Base-by-base conservation (phyloP, 106 monocot genomes). In the Acorus calamus region DNA sequence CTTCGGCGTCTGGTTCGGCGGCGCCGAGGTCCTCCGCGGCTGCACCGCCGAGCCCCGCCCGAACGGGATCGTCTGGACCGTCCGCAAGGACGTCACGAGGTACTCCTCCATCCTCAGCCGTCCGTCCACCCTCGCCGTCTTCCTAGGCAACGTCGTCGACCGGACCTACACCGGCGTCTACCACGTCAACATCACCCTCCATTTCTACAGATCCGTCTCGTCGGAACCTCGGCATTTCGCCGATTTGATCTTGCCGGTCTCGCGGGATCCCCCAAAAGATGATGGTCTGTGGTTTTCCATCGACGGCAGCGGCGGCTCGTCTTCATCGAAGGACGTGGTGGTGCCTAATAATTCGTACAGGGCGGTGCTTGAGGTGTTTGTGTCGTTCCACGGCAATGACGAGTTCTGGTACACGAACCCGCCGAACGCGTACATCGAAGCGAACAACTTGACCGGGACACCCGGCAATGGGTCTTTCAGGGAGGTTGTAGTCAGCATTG, bases 361-460 rank as follows among this genome's bases (percentile, higher is more conserved):
- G 41, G 94, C 90, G 0, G 84, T 96, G 14, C 64, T 96, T 11
- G 94, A 96, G 70, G 74, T 96, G 4, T 90, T 74, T 53, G 78
- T 91, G 44, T 91, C 91, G 2, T 88, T 73, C 73, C 96, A 98
- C 46, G 62, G 75, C 11, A 41, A 66, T n/a, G 87, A 91, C 13
- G 96, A 98, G 69, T 91, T 85, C 76, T 98, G 91, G 91, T 91
- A 98, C 5, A 69, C 73, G 5, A 85, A 98, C 53, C 85, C 87
- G 2, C 96, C 96, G 4, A 64, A 98, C 53, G 73, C 53, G 2
- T 96, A 91, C 50, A 70, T 83, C 7, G 48, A 55, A 9, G 70
- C 57, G 11, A 98, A 91, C 62, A 88, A 98, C 55, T 57, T 88
- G 57, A 77, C 76, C 3, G 59, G 11, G 10, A 2, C 61, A 7